Evolutionary conservation across 768 basidiomycete genomes (phyloP).

Genomic region (Suillus hirtellus): DNA sequence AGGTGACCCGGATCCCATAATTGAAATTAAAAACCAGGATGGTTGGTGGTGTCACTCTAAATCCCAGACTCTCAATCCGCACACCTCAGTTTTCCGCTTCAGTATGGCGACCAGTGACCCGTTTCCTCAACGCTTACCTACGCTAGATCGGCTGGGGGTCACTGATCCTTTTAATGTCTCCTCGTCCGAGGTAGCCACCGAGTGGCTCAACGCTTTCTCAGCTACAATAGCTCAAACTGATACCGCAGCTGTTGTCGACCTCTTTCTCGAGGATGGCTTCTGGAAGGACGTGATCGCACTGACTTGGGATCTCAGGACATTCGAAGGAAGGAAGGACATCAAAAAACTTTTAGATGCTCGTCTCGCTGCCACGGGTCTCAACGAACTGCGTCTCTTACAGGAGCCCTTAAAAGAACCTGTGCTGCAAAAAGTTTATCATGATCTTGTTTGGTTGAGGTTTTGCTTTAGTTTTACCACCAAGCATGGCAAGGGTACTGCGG

Average conservation of each 20-base stretch:
- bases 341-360: conserved; percentile 40
- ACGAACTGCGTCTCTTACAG: conserved; percentile 21
- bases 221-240: conserved; percentile 22
- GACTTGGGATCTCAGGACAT: conserved; percentile 58
- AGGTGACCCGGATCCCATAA: too few species aligned
- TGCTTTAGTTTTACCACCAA: conserved; percentile 56
- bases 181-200: conserved; percentile 21
- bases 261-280: conserved; percentile 33
- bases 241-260: conserved; percentile 21
- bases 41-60: neutral
- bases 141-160: conserved; percentile 28
- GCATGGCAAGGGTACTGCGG: conserved; percentile 50
- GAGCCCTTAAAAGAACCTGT: conserved; percentile 28
- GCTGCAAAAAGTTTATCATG: conserved; percentile 46
- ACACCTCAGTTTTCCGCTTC: neutral
- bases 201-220: conserved; percentile 29
- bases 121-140: conserved; percentile 30
- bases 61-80: neutral
- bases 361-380: conserved; percentile 28
- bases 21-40: neutral
- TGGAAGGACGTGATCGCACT: conserved; percentile 57
- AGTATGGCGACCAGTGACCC: conserved; percentile 1
- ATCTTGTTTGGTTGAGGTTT: conserved; percentile 57
- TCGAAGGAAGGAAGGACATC: conserved; percentile 42
- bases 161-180: conserved; percentile 23